A percentile compares a stretch with the other conserved stretches of the same genome.
Conservation (phyloP, 352 stramenopile species). For the Phytophthora parvispora region DNA sequence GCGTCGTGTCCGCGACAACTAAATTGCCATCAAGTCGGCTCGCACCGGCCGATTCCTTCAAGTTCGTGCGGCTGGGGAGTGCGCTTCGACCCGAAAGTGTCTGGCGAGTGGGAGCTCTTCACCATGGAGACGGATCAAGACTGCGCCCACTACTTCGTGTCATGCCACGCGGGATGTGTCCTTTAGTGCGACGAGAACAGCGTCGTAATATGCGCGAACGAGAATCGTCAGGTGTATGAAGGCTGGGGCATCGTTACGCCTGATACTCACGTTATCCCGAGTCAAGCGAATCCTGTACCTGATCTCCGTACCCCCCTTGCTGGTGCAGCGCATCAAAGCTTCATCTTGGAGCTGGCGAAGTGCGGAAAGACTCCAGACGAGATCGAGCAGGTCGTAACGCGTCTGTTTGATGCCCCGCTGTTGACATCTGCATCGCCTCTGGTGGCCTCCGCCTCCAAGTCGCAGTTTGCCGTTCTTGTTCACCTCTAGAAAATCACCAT, state of each 20-base stretch:
- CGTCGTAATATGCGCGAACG: slow-evolving; percentile 30
- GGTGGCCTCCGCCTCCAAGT: neutral
- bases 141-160: slow-evolving; percentile 41
- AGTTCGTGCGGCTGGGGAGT: slow-evolving; percentile 33
- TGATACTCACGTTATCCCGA: neutral
- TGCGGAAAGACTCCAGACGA: slow-evolving; percentile 34
- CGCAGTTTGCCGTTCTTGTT: slow-evolving; percentile 16
- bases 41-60: slow-evolving; percentile 37
- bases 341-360: slow-evolving; percentile 39
- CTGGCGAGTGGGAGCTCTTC: slow-evolving; percentile 42
- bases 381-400: slow-evolving; percentile 42
- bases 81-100: slow-evolving; percentile 37
- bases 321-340: slow-evolving; percentile 17
- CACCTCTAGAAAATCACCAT: no score
- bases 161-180: slow-evolving; percentile 33
- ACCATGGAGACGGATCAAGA: slow-evolving; percentile 39
- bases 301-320: slow-evolving; percentile 5
- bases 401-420: slow-evolving; percentile 25
- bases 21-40: slow-evolving; percentile 39
- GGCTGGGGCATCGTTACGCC: slow-evolving; percentile 39
- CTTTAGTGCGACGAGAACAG: slow-evolving; percentile 30
- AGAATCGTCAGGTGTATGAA: slow-evolving; percentile 24
- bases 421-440: neutral
- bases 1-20: slow-evolving; percentile 37
- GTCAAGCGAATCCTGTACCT: neutral